A percentile compares a stretch with the other conserved stretches of the same genome.
Conservation (phyloP, 805 yeast genomes). For the Millerago galiae region DNA sequence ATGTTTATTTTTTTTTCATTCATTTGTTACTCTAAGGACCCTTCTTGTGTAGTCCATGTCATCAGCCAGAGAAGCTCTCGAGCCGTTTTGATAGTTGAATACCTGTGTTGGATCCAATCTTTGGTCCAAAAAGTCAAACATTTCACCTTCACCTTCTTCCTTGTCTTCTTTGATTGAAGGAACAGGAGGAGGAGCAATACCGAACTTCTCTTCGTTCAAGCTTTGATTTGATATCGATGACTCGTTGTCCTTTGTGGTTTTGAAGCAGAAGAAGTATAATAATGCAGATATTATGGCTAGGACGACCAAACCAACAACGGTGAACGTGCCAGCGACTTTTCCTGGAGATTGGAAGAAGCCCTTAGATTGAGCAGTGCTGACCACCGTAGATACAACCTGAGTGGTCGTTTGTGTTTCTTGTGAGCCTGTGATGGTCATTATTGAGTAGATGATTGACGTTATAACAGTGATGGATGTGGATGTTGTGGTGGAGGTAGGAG, state of each 20-base stretch:
- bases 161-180: neutral
- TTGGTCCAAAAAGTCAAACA: slow-evolving; percentile 39
- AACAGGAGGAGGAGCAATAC: too few relatives aligned
- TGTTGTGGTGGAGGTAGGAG: neutral
- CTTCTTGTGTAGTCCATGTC: slow-evolving; percentile 52
- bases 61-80: slow-evolving; percentile 44
- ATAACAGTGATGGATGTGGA: neutral
- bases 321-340: slow-evolving; percentile 75
- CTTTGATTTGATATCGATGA: slow-evolving; percentile 7
- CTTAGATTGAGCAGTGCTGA: slow-evolving; percentile 2
- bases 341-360: slow-evolving; percentile 53
- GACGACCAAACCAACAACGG: slow-evolving; percentile 63
- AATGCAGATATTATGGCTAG: slow-evolving; percentile 38
- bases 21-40: slow-evolving; percentile 49
- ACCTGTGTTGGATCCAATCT: slow-evolving; percentile 53
- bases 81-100: slow-evolving; percentile 40
- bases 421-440: slow-evolving; percentile 30
- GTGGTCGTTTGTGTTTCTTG: slow-evolving; percentile 23
- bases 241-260: slow-evolving; percentile 10
- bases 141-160: slow-evolving; percentile 12
- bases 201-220: slow-evolving; percentile 1
- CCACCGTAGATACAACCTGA: slow-evolving; percentile 20
- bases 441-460: slow-evolving; percentile 29
- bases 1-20: neutral
- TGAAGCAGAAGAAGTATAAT: slow-evolving; percentile 36